Base-by-base conservation (phyloP, 768 basidiomycete genomes). In the Boletellus emodensis region DNA sequence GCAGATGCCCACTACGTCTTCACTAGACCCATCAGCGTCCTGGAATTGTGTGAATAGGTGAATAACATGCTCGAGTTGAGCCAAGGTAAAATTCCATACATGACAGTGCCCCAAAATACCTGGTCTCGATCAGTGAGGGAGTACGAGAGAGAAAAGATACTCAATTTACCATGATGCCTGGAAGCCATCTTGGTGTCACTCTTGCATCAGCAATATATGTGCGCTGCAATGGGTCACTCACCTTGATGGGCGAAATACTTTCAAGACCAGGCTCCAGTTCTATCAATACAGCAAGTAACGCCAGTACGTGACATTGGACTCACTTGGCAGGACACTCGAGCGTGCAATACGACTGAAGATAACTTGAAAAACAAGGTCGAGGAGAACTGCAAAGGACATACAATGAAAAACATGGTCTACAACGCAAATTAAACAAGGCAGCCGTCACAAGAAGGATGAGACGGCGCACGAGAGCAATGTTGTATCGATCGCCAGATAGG, bases 291-390 rank as follows among this genome's bases (percentile, higher is more conserved):
- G 15, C 1, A 13, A 20, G 13, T 10, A 24, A 28, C 14, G 10
- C 6, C 2, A 1, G 9, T 0, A 35, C n/a, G n/a, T n/a, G n/a
- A 24, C 17, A 11, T 24, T 3, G 20, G 3, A 34, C 57, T 33
- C 52, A 85, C 84, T 88, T 89, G 24, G 83, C 77, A 0, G 85
- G 85, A 52, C 80, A 83, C 68, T 87, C 85, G 50, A 83, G 84
- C 0, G 62, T 13, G 35, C 66, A 65, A 49, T 73, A 62, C 12
- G 64, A 50, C 63, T 65, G 40, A 10, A 13, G 20, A 33, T 6
- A 1, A 8, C 12, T 24, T 34, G 45, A 46, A 32, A 24, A 6
- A 2, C 13, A 4, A 38, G 10, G 4, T 35, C 8, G 2, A 35
- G 9, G 17, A 37, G 15, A 24, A 18, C 15, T 12, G 1, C 8